phyloP scores from a whole-genome alignment of 768 basidiomycete genomes.

The Lactarius tabidus region DNA sequence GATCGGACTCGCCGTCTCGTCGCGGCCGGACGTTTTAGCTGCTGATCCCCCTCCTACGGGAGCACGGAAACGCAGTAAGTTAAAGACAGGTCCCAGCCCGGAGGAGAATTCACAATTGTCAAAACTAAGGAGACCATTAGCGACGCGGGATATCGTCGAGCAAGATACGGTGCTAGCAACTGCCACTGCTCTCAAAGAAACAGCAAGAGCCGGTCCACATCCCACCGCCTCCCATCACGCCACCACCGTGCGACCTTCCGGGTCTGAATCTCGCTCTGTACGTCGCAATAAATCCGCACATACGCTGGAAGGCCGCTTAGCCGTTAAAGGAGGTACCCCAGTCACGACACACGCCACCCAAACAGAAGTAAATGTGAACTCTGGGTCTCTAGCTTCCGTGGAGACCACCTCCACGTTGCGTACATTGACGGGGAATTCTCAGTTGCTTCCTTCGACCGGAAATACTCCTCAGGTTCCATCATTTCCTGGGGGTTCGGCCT shows the following conservation, averaged over 20 bases:
- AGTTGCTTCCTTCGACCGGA: neutral
- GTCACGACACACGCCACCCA: neutral
- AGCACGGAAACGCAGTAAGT: neutral
- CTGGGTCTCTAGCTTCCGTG: neutral
- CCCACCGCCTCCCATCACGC: neutral
- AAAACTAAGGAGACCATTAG: neutral
- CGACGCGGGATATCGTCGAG: neutral
- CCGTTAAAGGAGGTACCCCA: slow-evolving; percentile 1
- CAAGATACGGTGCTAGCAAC: neutral
- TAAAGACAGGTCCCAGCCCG: neutral
- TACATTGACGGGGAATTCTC: neutral
- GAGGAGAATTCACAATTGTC: neutral
- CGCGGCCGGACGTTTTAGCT: neutral
- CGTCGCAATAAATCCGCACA: neutral
- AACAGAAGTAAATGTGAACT: slow-evolving; percentile 10
- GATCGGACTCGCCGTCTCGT: neutral
- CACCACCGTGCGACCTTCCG: neutral
- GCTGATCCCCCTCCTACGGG: neutral
- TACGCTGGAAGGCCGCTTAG: slow-evolving; percentile 3
- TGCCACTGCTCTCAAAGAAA: neutral
- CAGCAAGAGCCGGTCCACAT: neutral
- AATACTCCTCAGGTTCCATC: neutral
- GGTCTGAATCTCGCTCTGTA: neutral
- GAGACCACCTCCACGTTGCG: neutral
- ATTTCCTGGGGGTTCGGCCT: too few relatives aligned